These are phyloP conservation scores for Flaveria floridana DNA, from an alignment of 140 eudicot genomes.

Conservation along the genomic window DNA sequence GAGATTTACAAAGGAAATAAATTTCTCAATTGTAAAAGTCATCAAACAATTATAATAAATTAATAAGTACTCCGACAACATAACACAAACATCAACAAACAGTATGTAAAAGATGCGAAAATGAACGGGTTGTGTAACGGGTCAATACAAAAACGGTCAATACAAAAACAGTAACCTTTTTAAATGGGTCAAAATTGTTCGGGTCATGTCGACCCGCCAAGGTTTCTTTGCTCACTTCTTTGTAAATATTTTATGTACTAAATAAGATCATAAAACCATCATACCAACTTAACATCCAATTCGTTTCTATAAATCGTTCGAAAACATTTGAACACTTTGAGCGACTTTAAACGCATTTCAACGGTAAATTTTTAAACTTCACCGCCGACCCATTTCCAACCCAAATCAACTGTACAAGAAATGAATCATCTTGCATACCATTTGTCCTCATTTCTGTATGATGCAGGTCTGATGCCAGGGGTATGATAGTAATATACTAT, in stretches of 20 bases:
- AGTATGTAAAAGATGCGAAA: neutral
- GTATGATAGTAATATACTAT: slow-evolving; percentile 17
- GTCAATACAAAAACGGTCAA: neutral
- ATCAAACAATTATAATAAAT: neutral
- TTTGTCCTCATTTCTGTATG: slow-evolving; percentile 6
- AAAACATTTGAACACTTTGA: neutral
- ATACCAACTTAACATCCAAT: neutral
- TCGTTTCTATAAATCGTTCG: neutral
- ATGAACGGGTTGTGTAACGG: neutral
- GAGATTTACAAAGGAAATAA: neutral
- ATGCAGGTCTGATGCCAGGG: slow-evolving; percentile 4
- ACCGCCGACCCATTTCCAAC: neutral
- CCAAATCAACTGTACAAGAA: slow-evolving; percentile 29
- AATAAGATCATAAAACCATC: neutral
- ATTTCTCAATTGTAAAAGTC: neutral
- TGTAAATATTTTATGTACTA: neutral
- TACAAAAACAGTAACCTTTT: neutral
- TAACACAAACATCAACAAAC: neutral
- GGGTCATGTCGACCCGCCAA: neutral
- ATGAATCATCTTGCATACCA: neutral
- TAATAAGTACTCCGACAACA: neutral
- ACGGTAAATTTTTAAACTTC: neutral
- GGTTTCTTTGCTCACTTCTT: neutral
- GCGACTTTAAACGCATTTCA: neutral
- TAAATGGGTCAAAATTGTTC: neutral